Percentiles rank a stretch among this genome's conserved stretches.
Evolutionary conservation across 306 rosid species (phyloP).

Genomic region (Fragaria vesca): DNA sequence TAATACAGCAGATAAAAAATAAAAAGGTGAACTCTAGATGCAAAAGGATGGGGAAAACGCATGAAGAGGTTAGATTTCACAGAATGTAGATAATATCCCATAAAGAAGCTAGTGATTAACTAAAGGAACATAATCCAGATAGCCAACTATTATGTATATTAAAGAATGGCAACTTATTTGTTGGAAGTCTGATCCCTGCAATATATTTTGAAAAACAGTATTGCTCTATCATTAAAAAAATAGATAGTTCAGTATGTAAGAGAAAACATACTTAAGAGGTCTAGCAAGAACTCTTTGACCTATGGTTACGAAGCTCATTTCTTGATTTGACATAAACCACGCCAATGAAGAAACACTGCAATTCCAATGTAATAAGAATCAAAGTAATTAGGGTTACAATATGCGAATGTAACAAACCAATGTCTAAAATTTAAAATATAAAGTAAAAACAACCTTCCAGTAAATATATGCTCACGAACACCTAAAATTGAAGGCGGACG

Average conservation of each 20-base stretch:
- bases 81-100: background rate
- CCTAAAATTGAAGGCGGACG: conserved; percentile 93
- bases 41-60: background rate
- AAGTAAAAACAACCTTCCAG: conserved; percentile 70
- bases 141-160: background rate
- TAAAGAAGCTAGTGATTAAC: background rate
- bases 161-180: background rate
- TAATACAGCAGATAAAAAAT: background rate
- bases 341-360: conserved; percentile 97
- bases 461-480: conserved; percentile 96
- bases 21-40: background rate
- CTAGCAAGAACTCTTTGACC: conserved; percentile 99
- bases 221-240: background rate
- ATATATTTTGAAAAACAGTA: background rate
- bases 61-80: background rate
- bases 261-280: conserved; percentile 79
- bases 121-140: background rate
- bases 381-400: conserved; percentile 9
- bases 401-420: conserved; percentile 7
- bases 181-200: conserved; percentile 8
- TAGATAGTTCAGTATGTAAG: conserved; percentile 19
- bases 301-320: conserved; percentile 88
- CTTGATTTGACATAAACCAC: conserved; percentile 99
- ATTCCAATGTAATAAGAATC: conserved; percentile 14
- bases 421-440: conserved; percentile 7